Evolutionary conservation across 2,329 filamentous ascomycete genomes (phyloP), one percentile per base, ranked within the genome.

Genomic region (Paradendryphiella salina): DNA sequence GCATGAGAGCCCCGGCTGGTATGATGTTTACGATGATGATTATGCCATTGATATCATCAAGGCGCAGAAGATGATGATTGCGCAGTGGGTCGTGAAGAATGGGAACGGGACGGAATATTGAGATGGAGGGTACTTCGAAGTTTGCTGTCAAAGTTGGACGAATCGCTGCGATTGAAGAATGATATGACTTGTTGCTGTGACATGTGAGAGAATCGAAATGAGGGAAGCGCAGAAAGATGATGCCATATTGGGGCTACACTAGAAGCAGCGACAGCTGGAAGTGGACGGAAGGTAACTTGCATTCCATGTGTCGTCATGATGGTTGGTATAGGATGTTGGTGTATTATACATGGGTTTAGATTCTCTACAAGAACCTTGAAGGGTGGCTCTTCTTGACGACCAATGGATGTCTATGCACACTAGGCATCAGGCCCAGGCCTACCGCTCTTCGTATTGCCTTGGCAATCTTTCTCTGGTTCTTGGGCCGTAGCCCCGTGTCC

Each of bases 401-500:
- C 53, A 72, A 38, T 3, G 94, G 94, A 76, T 99, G 94, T 60
- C 80, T 79, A 77, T 99, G 89, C 47, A 95, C 87, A 71, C 87
- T 95, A 18, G 94, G 94, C 82, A 97, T 91, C 54, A 97, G 79
- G 13, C 94, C 94, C 69, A 96, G 82, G 1, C 92, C 94, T 65
- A 97, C 87, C 15, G 89, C 87, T 63, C 94, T 83, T 60, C 94
- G 81, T 65, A 99, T 88, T 45, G 95, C 93, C 79, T 95, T 96
- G 56, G 93, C 89, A 70, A 99, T 85, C 76, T 88, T 91, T 61
- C 94, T 83, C 79, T 99, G 94, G 79, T 97, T 97, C 60, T 89
- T 87, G 2, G 89, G 88, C 50, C 90, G 83, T 54, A 99, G 79
- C 11, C 90, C 90, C 0, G 92, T 97, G 18, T 86, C 79, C 5